phyloP scores from a whole-genome alignment of 2,329 filamentous ascomycete species.

The Arthroderma sp. region DNA sequence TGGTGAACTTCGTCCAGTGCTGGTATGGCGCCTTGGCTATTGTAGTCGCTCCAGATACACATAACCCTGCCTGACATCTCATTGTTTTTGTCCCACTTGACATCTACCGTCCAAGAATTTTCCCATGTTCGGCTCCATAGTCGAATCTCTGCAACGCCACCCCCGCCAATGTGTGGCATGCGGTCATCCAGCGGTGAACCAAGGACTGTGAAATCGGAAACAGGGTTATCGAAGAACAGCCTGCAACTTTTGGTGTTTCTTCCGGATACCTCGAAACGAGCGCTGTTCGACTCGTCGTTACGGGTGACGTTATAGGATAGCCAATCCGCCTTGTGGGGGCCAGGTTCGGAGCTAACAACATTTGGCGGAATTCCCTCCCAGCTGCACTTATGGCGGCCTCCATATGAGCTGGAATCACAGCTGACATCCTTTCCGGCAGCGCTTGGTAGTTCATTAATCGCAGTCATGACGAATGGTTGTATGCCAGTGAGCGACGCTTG shows the following conservation, averaged over 20 bases:
- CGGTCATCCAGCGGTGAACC: constrained; percentile 46
- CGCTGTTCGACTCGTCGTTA: constrained; percentile 31
- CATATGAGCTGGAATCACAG: constrained; percentile 36
- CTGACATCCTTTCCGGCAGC: constrained; percentile 48
- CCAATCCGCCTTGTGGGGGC: constrained; percentile 43
- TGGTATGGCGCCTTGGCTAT: constrained; percentile 57
- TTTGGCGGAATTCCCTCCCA: constrained; percentile 58
- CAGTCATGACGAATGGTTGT: constrained; percentile 50
- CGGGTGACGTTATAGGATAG: constrained; percentile 51
- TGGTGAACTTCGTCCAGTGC: constrained; percentile 67
- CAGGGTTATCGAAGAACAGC: constrained; percentile 55
- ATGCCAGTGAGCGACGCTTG: constrained; percentile 57
- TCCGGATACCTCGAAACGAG: constrained; percentile 54
- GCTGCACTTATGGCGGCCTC: constrained; percentile 45
- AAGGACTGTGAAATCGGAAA: constrained; percentile 51
- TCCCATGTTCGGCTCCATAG: constrained; percentile 77
- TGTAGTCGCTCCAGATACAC: constrained; percentile 83
- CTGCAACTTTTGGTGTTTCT: constrained; percentile 68
- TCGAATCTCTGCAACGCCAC: constrained; percentile 54
- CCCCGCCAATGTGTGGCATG: constrained; percentile 50
- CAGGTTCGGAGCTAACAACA: constrained; percentile 40
- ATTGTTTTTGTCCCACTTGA: constrained; percentile 45
- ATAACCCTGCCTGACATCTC: constrained; percentile 49
- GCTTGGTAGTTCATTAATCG: constrained; percentile 58
- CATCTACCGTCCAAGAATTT: constrained; percentile 60